Evolutionary conservation across 1,284 basidiomycete genomes (phyloP), one percentile per base, ranked within the genome.

Genomic region (Chondrostereum purpureum): DNA sequence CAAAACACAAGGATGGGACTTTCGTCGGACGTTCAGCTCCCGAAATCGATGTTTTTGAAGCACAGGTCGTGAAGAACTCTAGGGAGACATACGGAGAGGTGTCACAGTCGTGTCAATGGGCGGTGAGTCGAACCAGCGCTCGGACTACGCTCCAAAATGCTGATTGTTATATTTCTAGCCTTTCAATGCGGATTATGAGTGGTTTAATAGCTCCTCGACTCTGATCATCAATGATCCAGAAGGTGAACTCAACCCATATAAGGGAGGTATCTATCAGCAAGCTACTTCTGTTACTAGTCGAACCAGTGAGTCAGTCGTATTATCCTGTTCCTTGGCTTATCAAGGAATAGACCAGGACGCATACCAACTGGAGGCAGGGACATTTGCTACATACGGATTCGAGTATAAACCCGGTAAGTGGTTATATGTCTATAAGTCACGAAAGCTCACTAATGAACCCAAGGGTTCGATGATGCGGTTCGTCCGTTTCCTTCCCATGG

Each of bases 21-120:
- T 80, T 66, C 52, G 69, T 74, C 6, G 81, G 80, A 13, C 68
- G 81, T 41, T 59, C 69, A 3, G 76, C 78, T 48, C 66, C 73
- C 8, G 60, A 76, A 27, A 77, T 76, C 24, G 78, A 79, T 55
- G 65, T 78, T 2, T 77, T 77, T 42, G 58, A 65, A 16, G 66
- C 65, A 18, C 65, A 65, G 51, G 62, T 60, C 22, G 17, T 45
- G 20, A 35, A 44, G 0, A 37, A 16, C n/a, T 37, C 41, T 18
- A 16, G n/a, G 19, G 11, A 34, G 19, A 14, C 19, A 13, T 10
- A 42, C n/a, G 51, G 46, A 13, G 34, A 43, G 13, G 51, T 53
- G 3, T 50, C 49, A 13, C 49, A 48, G 31, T 48, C 46, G 16
- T 42, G 36, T 14, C 50, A 47, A 38, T 52, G 48, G 46, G 47